Evolutionary conservation across 78 protist genomes (phyloP), one percentile per base, ranked within the genome.

Genomic region (Isochrysis galbana): DNA sequence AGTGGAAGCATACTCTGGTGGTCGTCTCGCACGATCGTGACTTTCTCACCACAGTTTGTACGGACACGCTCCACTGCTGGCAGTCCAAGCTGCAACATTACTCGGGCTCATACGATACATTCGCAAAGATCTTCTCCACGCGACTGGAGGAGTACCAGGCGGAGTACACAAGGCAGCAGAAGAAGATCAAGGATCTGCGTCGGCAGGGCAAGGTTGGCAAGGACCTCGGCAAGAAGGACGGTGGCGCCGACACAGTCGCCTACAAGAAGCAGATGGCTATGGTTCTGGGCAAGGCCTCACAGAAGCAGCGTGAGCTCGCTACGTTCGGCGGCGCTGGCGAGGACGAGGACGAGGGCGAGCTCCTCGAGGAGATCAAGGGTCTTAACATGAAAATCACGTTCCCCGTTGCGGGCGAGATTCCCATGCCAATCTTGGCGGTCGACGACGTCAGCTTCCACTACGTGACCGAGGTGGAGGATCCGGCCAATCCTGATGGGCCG

Each of bases 401-500:
- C 21, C 44, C 82, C 19, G 82, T 77, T 11, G 88, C 36, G 90
- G 96, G 94, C 45, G 84, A 90, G 91, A 87, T 97, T 41, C 92
- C 97, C 25, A 96, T 96, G 80, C 98, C 99, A 77, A 93, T 98
- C 55, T n/a, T 98, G 67, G 94, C 93, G 34, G 86, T 97, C 91
- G 26, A 80, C 80, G 87, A 96, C 77, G 95, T 95, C 42, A 84
- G 93, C 36, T 98, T 98, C 87, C 93, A 94, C 11, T 98, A 98
- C 97, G 78, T 74, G 88, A 95, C 42, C 94, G 93, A 51, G 96
- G 92, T 7, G 21, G 92, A 92, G 39, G 45, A 61, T 11, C 61
- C 61, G 61, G 61, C 61, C 61, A 51, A 51, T 14, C 61, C 61
- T 14, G 61, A 51, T 14, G 61, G 61, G 61, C 61, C 61, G 7